These are phyloP conservation scores for Sporothrix curviconia DNA, from an alignment of 2,329 filamentous ascomycete genomes.

Conservation along the genomic window DNA sequence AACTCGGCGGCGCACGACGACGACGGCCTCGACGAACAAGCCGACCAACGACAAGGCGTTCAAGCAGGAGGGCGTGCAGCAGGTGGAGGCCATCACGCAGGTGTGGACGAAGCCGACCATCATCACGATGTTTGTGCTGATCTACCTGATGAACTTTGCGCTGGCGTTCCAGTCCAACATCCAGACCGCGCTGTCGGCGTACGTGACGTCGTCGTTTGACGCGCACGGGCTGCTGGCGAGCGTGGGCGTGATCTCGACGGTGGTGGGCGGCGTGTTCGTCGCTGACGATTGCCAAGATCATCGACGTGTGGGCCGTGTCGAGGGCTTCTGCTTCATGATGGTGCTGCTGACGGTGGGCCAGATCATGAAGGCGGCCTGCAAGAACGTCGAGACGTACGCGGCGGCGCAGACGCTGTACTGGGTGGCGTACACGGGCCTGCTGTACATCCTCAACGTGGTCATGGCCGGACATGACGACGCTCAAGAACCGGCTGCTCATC, in stretches of 20 bases:
- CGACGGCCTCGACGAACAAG: neutral
- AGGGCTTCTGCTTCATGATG: conserved; percentile 52
- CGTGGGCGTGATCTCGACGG: conserved; percentile 45
- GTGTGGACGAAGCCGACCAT: conserved; percentile 37
- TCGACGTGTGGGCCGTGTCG: conserved; percentile 59
- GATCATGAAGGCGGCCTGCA: conserved; percentile 59
- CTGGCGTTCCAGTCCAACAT: conserved; percentile 32
- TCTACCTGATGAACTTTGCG: conserved; percentile 35
- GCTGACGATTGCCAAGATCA: conserved; percentile 58
- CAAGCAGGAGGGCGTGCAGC: conserved; percentile 40
- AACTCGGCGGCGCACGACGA: too few species aligned
- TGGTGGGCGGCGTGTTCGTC: conserved; percentile 54
- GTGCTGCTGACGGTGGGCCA: conserved; percentile 45
- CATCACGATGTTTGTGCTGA: conserved; percentile 36
- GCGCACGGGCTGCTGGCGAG: conserved; percentile 48
- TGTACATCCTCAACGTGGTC: conserved; percentile 46
- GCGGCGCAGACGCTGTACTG: conserved; percentile 61
- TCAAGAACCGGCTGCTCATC: conserved; percentile 59
- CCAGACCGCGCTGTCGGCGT: conserved; percentile 37
- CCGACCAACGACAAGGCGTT: neutral
- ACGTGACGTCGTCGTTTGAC: conserved; percentile 45
- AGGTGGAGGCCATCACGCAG: conserved; percentile 40
- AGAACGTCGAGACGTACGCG: conserved; percentile 53
- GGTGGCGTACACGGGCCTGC: conserved; percentile 44
- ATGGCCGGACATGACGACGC: conserved; percentile 59